Evolutionary conservation across 805 yeast genomes (phyloP).

Genomic region (Yarrowia sp.): DNA sequence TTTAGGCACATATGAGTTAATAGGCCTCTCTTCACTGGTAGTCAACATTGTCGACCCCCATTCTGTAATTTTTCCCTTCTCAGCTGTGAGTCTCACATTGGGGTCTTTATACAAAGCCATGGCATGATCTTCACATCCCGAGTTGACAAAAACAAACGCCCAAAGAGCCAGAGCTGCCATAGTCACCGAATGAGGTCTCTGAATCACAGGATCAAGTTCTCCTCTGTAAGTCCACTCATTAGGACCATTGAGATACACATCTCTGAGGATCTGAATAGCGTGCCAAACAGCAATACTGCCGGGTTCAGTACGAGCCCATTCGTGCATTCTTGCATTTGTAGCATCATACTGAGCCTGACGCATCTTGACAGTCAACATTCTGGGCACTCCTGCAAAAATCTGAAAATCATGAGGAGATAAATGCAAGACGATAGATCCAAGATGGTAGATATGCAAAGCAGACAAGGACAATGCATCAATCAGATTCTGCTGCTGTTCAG

Average conservation of each 20-base stretch:
- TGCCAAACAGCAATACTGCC: constrained; percentile 48
- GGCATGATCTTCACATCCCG: constrained; percentile 15
- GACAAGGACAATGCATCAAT: constrained; percentile 43
- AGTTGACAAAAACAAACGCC: constrained; percentile 13
- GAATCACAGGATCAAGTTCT: background rate
- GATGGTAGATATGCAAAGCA: constrained; percentile 65
- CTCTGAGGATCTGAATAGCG: constrained; percentile 60
- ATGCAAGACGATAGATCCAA: constrained; percentile 69
- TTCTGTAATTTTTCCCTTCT: background rate
- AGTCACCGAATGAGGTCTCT: constrained; percentile 7
- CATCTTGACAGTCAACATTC: constrained; percentile 68
- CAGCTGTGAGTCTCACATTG: background rate
- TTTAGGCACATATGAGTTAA: constrained; percentile 6
- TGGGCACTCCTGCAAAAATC: constrained; percentile 77
- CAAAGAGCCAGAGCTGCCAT: constrained; percentile 18
- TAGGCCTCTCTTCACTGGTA: constrained; percentile 29
- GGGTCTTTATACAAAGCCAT: constrained; percentile 4
- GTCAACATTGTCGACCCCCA: constrained; percentile 26
- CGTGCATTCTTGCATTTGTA: constrained; percentile 50
- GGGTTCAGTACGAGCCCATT: constrained; percentile 57
- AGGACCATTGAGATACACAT: constrained; percentile 47
- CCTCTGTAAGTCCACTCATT: constrained; percentile 8
- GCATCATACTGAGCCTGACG: constrained; percentile 50
- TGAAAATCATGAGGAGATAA: constrained; percentile 76
- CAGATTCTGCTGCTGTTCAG: background rate